A percentile compares a stretch with the other conserved stretches of the same genome.
Evolutionary conservation across 108 stramenopile genomes (phyloP).

Genomic region (Ochromonas danica): DNA sequence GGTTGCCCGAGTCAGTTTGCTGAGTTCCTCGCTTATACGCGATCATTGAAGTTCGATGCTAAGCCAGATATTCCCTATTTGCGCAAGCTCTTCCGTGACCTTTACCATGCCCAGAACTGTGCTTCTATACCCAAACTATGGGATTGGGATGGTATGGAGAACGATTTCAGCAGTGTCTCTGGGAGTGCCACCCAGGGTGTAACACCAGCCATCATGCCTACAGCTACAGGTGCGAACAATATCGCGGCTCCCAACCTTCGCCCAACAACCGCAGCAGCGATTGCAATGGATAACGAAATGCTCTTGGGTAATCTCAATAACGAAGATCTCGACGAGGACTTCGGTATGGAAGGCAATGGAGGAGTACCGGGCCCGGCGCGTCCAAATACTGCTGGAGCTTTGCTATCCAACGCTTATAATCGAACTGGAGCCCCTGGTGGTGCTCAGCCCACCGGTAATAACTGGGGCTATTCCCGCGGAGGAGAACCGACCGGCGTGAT

Average conservation of each 20-base stretch:
- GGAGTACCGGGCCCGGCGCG: background rate
- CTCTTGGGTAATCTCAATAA: background rate
- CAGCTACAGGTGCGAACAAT: background rate
- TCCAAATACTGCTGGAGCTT: background rate
- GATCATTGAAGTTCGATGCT: slow-evolving; percentile 94
- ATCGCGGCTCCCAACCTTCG: background rate
- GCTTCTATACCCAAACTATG: slow-evolving; percentile 21
- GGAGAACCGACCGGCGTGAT: background rate
- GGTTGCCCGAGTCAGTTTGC: slow-evolving; percentile 94
- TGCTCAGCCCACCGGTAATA: background rate
- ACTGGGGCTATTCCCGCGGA: background rate
- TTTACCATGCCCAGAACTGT: slow-evolving; percentile 85
- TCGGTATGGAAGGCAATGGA: background rate
- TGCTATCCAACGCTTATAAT: background rate
- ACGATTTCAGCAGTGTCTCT: background rate
- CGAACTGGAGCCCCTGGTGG: background rate
- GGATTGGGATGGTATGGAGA: slow-evolving; percentile 37
- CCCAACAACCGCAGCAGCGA: slow-evolving; percentile 2
- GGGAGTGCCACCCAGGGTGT: background rate
- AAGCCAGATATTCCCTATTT: slow-evolving; percentile 97
- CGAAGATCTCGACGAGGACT: background rate
- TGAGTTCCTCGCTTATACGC: slow-evolving; percentile 95
- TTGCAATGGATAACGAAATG: slow-evolving; percentile 4
- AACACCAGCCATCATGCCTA: background rate
- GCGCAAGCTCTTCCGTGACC: slow-evolving; percentile 88